phyloP scores from a whole-genome alignment of 495 filamentous ascomycete genomes.

The Antarctomyces pellizariae region DNA sequence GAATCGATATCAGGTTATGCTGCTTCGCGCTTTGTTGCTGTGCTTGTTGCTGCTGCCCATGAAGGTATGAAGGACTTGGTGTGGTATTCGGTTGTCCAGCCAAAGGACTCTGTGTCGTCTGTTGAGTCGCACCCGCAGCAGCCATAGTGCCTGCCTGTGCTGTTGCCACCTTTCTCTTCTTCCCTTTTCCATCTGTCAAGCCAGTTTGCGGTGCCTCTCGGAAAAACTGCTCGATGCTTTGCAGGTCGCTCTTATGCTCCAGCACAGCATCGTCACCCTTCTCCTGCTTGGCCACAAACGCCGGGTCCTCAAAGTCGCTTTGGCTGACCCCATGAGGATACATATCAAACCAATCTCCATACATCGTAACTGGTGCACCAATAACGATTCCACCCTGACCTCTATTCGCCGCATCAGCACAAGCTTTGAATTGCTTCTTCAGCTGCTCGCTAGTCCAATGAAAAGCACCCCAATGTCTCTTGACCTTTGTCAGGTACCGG shows the following conservation, averaged over 20 bases:
- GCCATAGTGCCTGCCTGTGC: too few species aligned
- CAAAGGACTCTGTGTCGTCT: too few species aligned
- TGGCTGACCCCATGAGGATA: slow-evolving; percentile 83
- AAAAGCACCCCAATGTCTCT: slow-evolving; percentile 94
- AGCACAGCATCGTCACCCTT: slow-evolving; percentile 59
- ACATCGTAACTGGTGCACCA: slow-evolving; percentile 35
- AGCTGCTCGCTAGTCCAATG: slow-evolving; percentile 88
- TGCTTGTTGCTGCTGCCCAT: too few species aligned
- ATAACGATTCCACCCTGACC: slow-evolving; percentile 5
- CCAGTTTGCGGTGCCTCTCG: too few species aligned
- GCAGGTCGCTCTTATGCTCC: slow-evolving; percentile 66
- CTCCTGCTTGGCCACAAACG: slow-evolving; percentile 34
- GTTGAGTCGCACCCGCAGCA: too few species aligned
- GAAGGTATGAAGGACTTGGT: too few species aligned
- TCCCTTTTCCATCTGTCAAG: too few species aligned
- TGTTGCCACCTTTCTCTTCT: too few species aligned
- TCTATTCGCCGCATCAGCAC: slow-evolving; percentile 44
- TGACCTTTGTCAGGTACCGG: slow-evolving; percentile 80
- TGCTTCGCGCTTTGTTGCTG: too few species aligned
- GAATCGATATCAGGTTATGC: too few species aligned
- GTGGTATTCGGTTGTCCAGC: too few species aligned
- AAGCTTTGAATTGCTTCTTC: slow-evolving; percentile 69
- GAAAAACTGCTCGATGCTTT: slow-evolving; percentile 92
- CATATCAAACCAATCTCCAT: slow-evolving; percentile 92
- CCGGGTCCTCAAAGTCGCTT: slow-evolving; percentile 62